Percentiles rank a stretch among this genome's conserved stretches.
Evolutionary conservation across 768 basidiomycete species (phyloP).

Genomic region (Rhizopogon vulgaris): DNA sequence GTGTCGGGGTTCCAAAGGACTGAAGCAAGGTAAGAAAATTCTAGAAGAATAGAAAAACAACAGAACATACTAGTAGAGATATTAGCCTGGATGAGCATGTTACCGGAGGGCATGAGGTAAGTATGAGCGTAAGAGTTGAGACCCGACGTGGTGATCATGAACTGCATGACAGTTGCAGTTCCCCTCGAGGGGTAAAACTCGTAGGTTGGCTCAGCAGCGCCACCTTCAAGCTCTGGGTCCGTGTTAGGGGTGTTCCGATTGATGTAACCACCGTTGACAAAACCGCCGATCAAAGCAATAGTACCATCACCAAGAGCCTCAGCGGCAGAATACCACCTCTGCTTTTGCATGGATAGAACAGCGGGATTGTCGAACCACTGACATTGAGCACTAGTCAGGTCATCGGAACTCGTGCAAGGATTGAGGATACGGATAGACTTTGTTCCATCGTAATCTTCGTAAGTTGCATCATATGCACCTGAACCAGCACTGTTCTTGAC

Average conservation of each 20-base stretch:
- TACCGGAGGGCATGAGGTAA: conserved; percentile 70
- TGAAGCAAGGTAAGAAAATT: conserved; percentile 7
- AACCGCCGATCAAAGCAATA: conserved; percentile 77
- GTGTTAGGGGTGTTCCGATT: conserved; percentile 68
- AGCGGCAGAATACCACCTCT: conserved; percentile 75
- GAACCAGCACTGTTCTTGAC: conserved; percentile 39
- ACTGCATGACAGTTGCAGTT: conserved; percentile 49
- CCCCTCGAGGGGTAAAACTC: conserved; percentile 75
- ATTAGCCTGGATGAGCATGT: conserved; percentile 80
- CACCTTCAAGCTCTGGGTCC: conserved; percentile 58
- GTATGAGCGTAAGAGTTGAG: conserved; percentile 74
- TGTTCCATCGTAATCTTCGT: conserved; percentile 77
- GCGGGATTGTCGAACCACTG: conserved; percentile 69
- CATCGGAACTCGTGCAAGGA: conserved; percentile 52
- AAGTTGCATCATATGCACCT: conserved; percentile 56
- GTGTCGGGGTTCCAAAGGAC: conserved; percentile 46
- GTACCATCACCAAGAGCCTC: conserved; percentile 73
- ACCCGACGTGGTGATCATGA: conserved; percentile 67
- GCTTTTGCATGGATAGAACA: conserved; percentile 56
- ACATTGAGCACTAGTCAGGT: conserved; percentile 46
- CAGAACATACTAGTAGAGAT: conserved; percentile 54
- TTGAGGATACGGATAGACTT: conserved; percentile 76
- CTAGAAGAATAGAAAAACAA: background rate
- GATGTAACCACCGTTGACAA: conserved; percentile 72
- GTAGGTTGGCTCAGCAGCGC: conserved; percentile 73